Base-by-base conservation (phyloP, 495 filamentous ascomycete genomes). In the Collariella sp. region DNA sequence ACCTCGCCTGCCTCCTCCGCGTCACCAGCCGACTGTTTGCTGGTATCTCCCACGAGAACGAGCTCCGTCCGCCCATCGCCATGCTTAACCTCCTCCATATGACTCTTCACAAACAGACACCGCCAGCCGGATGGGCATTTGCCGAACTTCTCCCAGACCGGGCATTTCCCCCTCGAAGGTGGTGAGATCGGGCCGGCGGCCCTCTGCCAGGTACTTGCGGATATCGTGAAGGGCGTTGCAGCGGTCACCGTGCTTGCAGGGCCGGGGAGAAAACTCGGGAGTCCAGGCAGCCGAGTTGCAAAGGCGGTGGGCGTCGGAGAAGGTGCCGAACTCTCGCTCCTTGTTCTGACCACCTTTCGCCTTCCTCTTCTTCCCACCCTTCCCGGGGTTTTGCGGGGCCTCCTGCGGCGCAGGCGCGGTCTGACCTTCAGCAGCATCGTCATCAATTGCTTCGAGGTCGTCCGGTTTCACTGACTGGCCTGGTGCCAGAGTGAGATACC, bases 51-150 rank as follows among this genome's bases (percentile, higher is more conserved):
- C 34, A 86, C 59, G 34, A 96, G 77, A 9, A 90, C 71, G 34
- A 98, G 72, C 67, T 97, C 91, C 51, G 85, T 87, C 53, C 79
- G 78, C 7, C 89, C 91, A 66, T 93, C 89, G 43, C 80, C 80
- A 6, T 72, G 79, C 46, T 84, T 79, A 23, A 86, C 67, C 68
- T 95, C 88, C 46, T 81, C 75, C 55, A 84, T 87, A 67, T 98
- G 93, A 35, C 86, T 89, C 46, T 75, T 76, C 15, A 87, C 84
- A 62, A 95, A 89, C 12, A 91, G 87, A 66, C 93, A 98, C 62
- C 86, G 94, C 90, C 91, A 98, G 2, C 93, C 93, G 15, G 83
- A 78, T 47, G 73, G 70, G 61, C 93, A 98, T 58, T 73, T 80
- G 31, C 93, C 94, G 23, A 79, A 75, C 9, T 73, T 77, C 59